Evolutionary conservation across 805 yeast species (phyloP), one percentile per base, ranked within the genome.

Genomic region (Lachancea kluyveri): DNA sequence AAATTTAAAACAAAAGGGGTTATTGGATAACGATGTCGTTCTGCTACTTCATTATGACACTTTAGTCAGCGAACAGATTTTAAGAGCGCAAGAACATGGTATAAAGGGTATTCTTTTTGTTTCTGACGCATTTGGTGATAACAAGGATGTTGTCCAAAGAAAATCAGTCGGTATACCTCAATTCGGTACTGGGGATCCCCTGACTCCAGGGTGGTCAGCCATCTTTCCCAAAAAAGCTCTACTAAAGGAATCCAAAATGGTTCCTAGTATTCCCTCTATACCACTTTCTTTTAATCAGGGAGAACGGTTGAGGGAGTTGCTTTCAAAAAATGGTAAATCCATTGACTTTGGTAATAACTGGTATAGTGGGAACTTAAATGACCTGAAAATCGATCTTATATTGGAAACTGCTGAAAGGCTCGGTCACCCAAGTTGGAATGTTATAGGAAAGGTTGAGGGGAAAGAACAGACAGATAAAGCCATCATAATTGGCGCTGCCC

Each of bases 201-300:
- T 83, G 21, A 69, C 82, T 3, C 94, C 95, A 0, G 95, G 94
- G 2, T 76, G 80, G 77, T 65, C 79, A 0, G 60, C 72, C 14
- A 60, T 60, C 23, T 54, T 56, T 34, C 58, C 58, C 26, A 62
- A 62, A 10, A 62, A 65, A 34, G 49, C 63, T 11, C 59, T 56
- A 9, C 60, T 75, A 60, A 55, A 63, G 4, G 59, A 70, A 10
- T 71, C 83, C 0, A 52, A 51, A 4, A 63, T 72, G 23, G 64
- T 83, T 2, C 82, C 94, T 1, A 68, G 74, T 11, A 73, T 90
- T 4, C 94, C 95, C 1, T 68, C 82, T 6, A 63, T 84, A 1
- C 88, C 96, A 0, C 60, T 87, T 6, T 79, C 95, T 0, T 77
- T 80, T 75, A 65, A 66, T 24, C 94, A 85, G 47, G 87, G 79